Evolutionary conservation across 306 rosid genomes (phyloP).

Genomic region (Cercis canadensis): DNA sequence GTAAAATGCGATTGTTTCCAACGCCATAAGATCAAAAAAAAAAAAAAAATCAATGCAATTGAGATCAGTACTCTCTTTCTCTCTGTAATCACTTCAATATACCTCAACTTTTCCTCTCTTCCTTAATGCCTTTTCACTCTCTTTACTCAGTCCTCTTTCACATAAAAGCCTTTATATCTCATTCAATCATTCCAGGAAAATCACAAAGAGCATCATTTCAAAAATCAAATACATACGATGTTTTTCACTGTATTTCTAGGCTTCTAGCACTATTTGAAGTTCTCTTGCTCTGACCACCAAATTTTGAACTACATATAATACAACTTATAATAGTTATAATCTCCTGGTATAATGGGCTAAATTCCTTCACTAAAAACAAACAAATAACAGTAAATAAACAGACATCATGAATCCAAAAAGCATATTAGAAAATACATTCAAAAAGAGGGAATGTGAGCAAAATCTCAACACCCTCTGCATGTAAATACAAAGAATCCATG

Average conservation of each 20-base stretch:
- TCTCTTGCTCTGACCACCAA: constrained; percentile 2
- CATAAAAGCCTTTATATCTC: background rate
- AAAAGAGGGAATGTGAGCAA: too few species aligned
- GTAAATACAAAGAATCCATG: background rate
- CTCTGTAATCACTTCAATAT: background rate
- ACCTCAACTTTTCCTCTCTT: background rate
- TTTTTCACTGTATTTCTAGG: background rate
- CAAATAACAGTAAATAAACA: too few species aligned
- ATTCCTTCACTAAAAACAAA: too few species aligned
- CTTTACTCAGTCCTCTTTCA: too few species aligned
- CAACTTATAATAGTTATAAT: too few species aligned
- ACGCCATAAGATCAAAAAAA: background rate
- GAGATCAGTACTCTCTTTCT: background rate
- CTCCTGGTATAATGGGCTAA: too few species aligned
- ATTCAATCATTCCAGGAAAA: background rate
- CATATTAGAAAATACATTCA: too few species aligned
- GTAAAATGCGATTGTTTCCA: constrained; percentile 6
- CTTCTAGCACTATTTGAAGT: background rate
- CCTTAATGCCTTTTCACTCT: background rate
- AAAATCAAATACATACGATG: constrained; percentile 14
- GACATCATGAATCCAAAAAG: too few species aligned
- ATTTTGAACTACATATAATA: background rate
- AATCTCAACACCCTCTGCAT: too few species aligned
- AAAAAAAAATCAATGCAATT: background rate
- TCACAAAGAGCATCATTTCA: background rate